phyloP scores from a whole-genome alignment of 2,329 filamentous ascomycete species.

The Phyllosticta citrichinensis region DNA sequence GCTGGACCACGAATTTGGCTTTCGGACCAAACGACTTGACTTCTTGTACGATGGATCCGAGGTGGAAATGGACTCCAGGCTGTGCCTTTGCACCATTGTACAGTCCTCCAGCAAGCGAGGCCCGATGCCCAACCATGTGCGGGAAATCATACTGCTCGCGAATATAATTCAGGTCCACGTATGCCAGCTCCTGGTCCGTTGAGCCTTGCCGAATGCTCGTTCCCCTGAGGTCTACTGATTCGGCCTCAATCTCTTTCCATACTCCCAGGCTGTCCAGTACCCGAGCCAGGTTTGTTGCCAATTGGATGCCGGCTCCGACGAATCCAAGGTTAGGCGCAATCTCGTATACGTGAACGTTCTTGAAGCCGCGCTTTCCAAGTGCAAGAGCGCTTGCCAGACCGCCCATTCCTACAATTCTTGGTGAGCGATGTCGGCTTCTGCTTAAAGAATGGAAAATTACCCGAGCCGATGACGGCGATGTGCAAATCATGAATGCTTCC shows the following conservation, averaged over 20 bases:
- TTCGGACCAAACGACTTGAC: conserved; percentile 51
- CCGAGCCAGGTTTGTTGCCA: conserved; percentile 72
- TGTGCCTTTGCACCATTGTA: conserved; percentile 61
- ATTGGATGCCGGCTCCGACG: conserved; percentile 75
- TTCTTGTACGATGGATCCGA: conserved; percentile 46
- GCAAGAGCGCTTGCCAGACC: conserved; percentile 63
- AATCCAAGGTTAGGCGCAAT: conserved; percentile 64
- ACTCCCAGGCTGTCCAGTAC: conserved; percentile 64
- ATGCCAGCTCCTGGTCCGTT: conserved; percentile 57
- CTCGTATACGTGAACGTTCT: conserved; percentile 64
- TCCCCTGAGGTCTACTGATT: conserved; percentile 60
- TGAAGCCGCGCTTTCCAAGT: conserved; percentile 67
- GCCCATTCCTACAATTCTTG: conserved; percentile 55
- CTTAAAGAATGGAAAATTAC: neutral
- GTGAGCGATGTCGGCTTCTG: neutral
- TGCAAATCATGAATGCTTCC: neutral
- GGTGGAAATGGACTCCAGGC: conserved; percentile 56
- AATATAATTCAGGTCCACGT: conserved; percentile 61
- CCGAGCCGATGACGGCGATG: conserved; percentile 8
- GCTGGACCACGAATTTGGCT: conserved; percentile 50
- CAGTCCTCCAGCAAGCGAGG: conserved; percentile 58
- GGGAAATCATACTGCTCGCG: conserved; percentile 59
- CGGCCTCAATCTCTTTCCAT: conserved; percentile 59
- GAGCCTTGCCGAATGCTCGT: conserved; percentile 67
- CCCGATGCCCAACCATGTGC: conserved; percentile 71